Base-by-base conservation (phyloP, 768 basidiomycete genomes). In the Gymnopilus junonius region DNA sequence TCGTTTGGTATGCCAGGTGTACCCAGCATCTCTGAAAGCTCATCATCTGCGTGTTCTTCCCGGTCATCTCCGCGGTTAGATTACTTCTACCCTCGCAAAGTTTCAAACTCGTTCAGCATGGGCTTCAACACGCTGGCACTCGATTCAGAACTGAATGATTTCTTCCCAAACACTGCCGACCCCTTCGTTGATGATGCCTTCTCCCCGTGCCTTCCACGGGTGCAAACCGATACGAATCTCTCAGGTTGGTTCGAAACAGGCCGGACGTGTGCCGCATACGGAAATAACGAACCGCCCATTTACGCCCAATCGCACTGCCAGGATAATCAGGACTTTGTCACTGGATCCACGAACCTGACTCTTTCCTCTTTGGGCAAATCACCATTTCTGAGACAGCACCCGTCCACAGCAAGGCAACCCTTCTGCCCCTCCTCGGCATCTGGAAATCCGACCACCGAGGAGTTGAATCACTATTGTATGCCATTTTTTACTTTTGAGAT, bases 391-490 rank as follows among this genome's bases (percentile, higher is more conserved):
- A 67, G 67, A 64, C 67, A 65, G 35, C 67, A 67, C 39, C 67
- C 69, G 58, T 63, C 67, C 67, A 65, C 61, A 46, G 55, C 56
- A 53, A 54, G 48, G 37, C 61, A 60, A 56, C 61, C 62, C 25
- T 76, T 55, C 17, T 55, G 72, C 42, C 72, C 76, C 40, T 75
- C 76, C 71, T 73, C 76, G 73, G 72, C 65, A 43, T 61, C 69
- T 54, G 66, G 70, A 66, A 73, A 66, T 51, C 70, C 71, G 70
- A 61, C 66, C 73, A 58, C 79, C 73, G 80, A 82, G 58, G 88
- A 89, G 68, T 77, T 84, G 62, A 80, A 83, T 60, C 78, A 84
- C 32, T 88, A 87, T 67, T 77, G 89, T 90, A 75, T 71, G 86
- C 79, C 17, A 45, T 66, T 51, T 39, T 55, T 35, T 54, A 40